Evolutionary conservation across 495 filamentous ascomycete genomes (phyloP), one percentile per base, ranked within the genome.

Genomic region (Mytilinidion resinicola): DNA sequence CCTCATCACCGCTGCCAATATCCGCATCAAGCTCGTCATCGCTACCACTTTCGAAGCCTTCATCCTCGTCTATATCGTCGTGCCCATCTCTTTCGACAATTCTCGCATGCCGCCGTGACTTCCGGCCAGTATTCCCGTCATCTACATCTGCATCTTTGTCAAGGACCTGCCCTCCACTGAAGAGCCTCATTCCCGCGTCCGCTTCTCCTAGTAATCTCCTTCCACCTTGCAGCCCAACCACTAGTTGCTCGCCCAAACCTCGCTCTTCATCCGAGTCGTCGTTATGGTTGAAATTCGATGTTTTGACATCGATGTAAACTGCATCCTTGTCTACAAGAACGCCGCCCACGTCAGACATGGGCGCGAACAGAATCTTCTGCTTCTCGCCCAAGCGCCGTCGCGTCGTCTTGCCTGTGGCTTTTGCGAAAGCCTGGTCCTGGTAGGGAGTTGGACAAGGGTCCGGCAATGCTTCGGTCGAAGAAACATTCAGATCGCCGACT

Each of bases 341-440:
- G 64, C 93, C 93, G 61, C 91, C 92, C 35, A 96, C 89, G 75
- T 98, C 93, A 51, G 89, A 93, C 91, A 98, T 97, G 14, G 93
- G 93, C 12, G 95, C 93, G 73, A 95, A 95, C 4, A 98, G 78
- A 57, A 93, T 78, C 73, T 96, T 96, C 67, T 96, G 90, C 70
- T 96, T 96, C 68, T 98, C 93, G 35, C 91, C 92, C 37, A 98
- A 72, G 52, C 90, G 77, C 65, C 84, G 82, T 57, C 89, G 76
- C 11, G 81, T 82, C 3, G 79, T 78, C 69, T 96, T 96, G 0
- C 93, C 95, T 1, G 84, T 84, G 6, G 81, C 81, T 66, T 91
- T 95, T 21, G 85, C 86, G 21, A 88, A 75, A 15, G 85, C 88
- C 70, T 95, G 88, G 61, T 95, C 85, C 80, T 91, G 88, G 51